A percentile compares a stretch with the other conserved stretches of the same genome.
phyloP scores from a whole-genome alignment of 2,329 filamentous ascomycete species.

The Fulvia fulva region DNA sequence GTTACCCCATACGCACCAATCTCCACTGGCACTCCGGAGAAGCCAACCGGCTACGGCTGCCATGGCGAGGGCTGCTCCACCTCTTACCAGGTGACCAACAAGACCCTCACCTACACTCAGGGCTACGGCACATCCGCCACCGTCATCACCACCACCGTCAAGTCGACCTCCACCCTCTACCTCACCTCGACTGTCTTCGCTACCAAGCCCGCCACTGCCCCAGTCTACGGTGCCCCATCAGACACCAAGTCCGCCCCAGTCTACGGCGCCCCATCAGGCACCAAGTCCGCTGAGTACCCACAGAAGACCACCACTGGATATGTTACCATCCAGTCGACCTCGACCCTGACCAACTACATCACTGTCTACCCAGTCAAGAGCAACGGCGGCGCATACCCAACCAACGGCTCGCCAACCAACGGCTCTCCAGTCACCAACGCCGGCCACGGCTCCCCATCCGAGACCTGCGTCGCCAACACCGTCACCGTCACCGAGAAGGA shows the following conservation, averaged over 20 bases:
- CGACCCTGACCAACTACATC: slow-evolving; percentile 33
- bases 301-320: slow-evolving; percentile 16
- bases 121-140: slow-evolving; percentile 32
- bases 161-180: slow-evolving; percentile 33
- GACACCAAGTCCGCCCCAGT: background rate
- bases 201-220: slow-evolving; percentile 16
- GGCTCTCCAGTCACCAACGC: slow-evolving; percentile 7
- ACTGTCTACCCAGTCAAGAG: slow-evolving; percentile 27
- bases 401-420: too few species aligned
- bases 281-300: slow-evolving; percentile 9
- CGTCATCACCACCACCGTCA: slow-evolving; percentile 34
- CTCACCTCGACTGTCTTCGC: slow-evolving; percentile 28
- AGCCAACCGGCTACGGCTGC: slow-evolving; percentile 14
- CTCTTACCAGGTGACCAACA: slow-evolving; percentile 28
- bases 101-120: slow-evolving; percentile 35
- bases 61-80: slow-evolving; percentile 16
- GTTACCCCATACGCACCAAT: slow-evolving; percentile 7
- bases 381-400: background rate
- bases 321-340: slow-evolving; percentile 30
- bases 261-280: slow-evolving; percentile 2
- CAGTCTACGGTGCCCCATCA: background rate
- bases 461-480: slow-evolving; percentile 27
- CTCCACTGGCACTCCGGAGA: slow-evolving; percentile 18
- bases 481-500: slow-evolving; percentile 35
- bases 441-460: slow-evolving; percentile 5